Evolutionary conservation across 768 basidiomycete genomes (phyloP), one percentile per base, ranked within the genome.

Genomic region (Mrakia frigida): DNA sequence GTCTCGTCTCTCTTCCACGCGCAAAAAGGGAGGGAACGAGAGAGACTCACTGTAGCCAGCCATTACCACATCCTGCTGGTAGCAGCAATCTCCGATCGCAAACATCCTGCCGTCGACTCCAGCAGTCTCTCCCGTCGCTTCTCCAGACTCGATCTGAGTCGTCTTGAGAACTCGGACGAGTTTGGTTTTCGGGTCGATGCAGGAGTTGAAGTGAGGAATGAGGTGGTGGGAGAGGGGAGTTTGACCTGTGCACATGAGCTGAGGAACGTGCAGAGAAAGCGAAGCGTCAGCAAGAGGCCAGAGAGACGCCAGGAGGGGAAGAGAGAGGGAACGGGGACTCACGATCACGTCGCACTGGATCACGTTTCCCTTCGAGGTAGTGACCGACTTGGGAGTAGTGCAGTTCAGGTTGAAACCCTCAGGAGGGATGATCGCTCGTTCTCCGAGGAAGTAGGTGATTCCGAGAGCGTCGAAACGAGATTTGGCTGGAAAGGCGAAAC

Each of bases 191-290:
- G 80, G 79, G 31, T 79, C 80, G 70, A 84, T 82, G 2, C 63
- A 67, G 46, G 50, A 18, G 1, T 63, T 43, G 52, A 80, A 78
- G 35, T 77, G 73, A 1, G 82, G 81, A 21, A 78, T 69, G 52
- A 82, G 79, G 25, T 76, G 67, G 23, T 81, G 81, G 69, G 83
- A 80, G 35, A 82, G 75, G 3, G 81, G 79, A n/a, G 79, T 77
- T 75, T 83, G 83, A 46, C 83, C 83, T 0, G 82, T 84, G 77
- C 83, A 84, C 0, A 80, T 76, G 53, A 84, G 79, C 81, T 81
- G 70, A 1, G 50, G 11, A 52, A 28, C 9, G 10, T 3, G 7
- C 25, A 43, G 31, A 1, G 31, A 37, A 21, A 35, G 56, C n/a
- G 28, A 70, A 43, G 28, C 9, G 31, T 65, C 6, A 63, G 35